Conservation (phyloP, 805 yeast genomes). For the Saccharomycopsis sp. region DNA sequence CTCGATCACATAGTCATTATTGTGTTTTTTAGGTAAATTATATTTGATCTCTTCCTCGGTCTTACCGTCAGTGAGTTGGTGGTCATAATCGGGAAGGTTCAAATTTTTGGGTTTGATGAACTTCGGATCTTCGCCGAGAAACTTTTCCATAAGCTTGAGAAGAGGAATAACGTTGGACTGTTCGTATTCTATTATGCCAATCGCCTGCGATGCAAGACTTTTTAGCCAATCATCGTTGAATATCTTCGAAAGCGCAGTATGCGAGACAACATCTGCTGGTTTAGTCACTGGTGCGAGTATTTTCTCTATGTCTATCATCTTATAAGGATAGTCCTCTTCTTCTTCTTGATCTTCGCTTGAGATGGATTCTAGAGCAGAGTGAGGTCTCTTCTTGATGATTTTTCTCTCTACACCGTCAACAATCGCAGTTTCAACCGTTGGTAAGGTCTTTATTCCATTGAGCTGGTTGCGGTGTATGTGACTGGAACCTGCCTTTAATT, state of each 20-base stretch:
- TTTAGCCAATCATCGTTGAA: conserved; percentile 52
- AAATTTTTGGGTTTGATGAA: conserved; percentile 57
- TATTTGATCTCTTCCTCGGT: conserved; percentile 10
- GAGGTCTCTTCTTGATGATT: conserved; percentile 28
- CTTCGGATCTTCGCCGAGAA: conserved; percentile 82
- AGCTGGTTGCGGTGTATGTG: conserved; percentile 40
- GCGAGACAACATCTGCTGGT: conserved; percentile 70
- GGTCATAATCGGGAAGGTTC: conserved; percentile 64
- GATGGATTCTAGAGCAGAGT: conserved; percentile 14
- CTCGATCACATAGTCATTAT: conserved; percentile 18
- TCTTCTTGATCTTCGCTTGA: conserved; percentile 23
- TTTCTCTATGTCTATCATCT: conserved; percentile 45
- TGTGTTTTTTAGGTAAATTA: conserved; percentile 11
- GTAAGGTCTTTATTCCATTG: conserved; percentile 25
- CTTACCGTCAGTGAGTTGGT: conserved; percentile 36
- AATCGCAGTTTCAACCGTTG: conserved; percentile 22
- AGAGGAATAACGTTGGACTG: conserved; percentile 69
- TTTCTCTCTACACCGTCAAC: conserved; percentile 28
- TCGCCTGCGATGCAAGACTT: conserved; percentile 61
- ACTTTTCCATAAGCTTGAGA: conserved; percentile 63
- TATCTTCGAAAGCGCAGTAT: conserved; percentile 61
- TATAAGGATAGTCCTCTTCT: conserved; percentile 38
- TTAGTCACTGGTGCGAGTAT: conserved; percentile 72
- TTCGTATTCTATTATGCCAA: conserved; percentile 74
- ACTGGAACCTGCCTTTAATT: conserved; percentile 44